Percentiles rank a stretch among this genome's conserved stretches.
phyloP scores from a whole-genome alignment of 306 rosid species.

The Rubus parviflorus region DNA sequence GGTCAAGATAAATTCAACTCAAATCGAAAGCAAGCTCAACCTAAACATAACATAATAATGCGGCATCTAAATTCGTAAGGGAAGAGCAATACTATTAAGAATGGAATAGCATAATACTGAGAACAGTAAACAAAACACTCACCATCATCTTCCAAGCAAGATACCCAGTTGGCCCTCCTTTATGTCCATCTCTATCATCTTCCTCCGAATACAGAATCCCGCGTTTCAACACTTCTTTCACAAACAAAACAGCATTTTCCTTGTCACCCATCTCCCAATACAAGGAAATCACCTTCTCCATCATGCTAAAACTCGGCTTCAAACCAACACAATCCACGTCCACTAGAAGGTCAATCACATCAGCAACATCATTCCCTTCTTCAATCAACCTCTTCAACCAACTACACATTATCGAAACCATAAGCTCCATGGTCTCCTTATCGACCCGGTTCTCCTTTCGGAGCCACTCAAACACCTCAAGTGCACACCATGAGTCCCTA shows the following conservation, averaged over 20 bases:
- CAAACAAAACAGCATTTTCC: conserved; percentile 60
- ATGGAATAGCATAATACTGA: not conserved
- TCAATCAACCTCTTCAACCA: conserved; percentile 87
- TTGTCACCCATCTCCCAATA: conserved; percentile 96
- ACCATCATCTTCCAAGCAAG: conserved; percentile 99
- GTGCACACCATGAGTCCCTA: conserved; percentile 96
- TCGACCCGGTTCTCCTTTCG: conserved; percentile 90
- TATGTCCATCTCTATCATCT: conserved; percentile 55
- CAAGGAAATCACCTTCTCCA: conserved; percentile 89
- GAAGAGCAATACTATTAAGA: too few relatives aligned
- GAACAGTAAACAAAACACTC: conserved; percentile 16
- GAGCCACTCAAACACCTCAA: conserved; percentile 98
- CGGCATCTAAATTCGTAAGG: not conserved
- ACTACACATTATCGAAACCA: conserved; percentile 91
- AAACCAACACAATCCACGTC: conserved; percentile 97
- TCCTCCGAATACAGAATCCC: conserved; percentile 46
- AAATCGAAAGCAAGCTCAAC: conserved; percentile 20
- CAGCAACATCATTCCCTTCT: conserved; percentile 58
- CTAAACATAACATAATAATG: not conserved
- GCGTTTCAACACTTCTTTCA: conserved; percentile 76
- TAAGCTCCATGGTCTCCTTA: conserved; percentile 96
- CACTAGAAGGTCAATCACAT: conserved; percentile 88
- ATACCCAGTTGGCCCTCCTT: conserved; percentile 94
- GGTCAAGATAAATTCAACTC: not conserved
- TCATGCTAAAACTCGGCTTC: conserved; percentile 88